Base-by-base conservation (phyloP, 257 asterid species). In the Solanum tarijense region DNA sequence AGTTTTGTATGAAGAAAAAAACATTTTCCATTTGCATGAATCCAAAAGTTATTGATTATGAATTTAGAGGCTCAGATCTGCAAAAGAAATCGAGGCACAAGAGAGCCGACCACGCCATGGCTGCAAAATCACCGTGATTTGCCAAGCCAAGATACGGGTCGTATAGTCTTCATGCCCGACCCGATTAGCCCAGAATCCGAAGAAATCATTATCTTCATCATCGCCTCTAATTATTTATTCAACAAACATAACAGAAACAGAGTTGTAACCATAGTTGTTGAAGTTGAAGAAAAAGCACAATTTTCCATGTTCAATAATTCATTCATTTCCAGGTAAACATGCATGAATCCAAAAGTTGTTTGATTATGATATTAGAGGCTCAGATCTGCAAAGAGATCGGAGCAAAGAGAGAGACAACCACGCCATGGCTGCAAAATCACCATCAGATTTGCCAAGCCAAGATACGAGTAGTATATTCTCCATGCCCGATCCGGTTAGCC, bases 351-450 rank as follows among this genome's bases (percentile, higher is more conserved):
- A 55, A 18, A 62, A 21, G 5, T 41, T 58, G 27, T 11, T 62
- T 62, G 7, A 62, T 62, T 60, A 23, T 23, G 69, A 60, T 23
- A 21, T 39, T 79, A 41, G 72, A 89, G 91, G 92, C 91, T 89
- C 90, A 89, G 92, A 89, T 91, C 83, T 88, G 87, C 75, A 52
- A 87, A 76, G 83, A 69, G 90, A 87, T 18, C 23, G 8, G 38
- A 82, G 55, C 46, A 12, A 20, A 35, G 21, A 65, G 82, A 35
- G 18, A 35, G 82, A 0, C 48, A 7, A 74, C 86, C 32, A 91
- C 88, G 91, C 90, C 93, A 90, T 92, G 93, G 90, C 93, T 91
- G 92, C 94, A 91, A 86, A 71, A 87, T 52, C 86, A 83, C 87
- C 69, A n/a, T 60, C 14, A 68, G 76, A 72, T 38, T 83, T 87